Base-by-base conservation (phyloP, 2,329 filamentous ascomycete species). In the Biscogniauxia mediterranea region DNA sequence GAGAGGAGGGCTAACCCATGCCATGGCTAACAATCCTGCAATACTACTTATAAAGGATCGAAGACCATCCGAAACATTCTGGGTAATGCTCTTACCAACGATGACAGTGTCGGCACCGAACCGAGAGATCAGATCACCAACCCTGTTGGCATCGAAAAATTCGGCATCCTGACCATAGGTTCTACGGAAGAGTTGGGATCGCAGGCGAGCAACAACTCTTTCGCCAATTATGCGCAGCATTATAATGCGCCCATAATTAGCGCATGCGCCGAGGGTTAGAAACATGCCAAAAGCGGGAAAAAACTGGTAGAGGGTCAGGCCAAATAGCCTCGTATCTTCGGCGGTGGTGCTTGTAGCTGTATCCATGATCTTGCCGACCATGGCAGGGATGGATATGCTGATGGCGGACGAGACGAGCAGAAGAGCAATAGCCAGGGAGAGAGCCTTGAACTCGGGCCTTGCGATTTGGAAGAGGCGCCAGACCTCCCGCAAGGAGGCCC, bases 91-190 rank as follows among this genome's bases (percentile, higher is more conserved):
- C 78, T 99, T 99, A 73, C 94, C 95, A 58, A 99, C 95, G 71
- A 99, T 96, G 72, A 98, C 92, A 0, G 95, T 97, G 75, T 99
- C 96, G 1, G 93, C 96, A 71, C 94, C 93, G 53, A 99, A 86
- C 46, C 96, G 89, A 46, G 94, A 98, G 71, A 99, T 97, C 69
- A 99, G 80, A 74, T 99, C 95, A 74, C 95, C 95, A 25, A 97
- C 93, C 25, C 95, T 86, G 78, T 99, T 99, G 49, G 95, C 95
- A 74, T 99, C 95, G 73, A 99, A 99, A 79, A 99, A 99, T 72
- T 98, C 95, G 61, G 95, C 95, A 75, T 99, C 95, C 75, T 99
- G 95, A n/a, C 95, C 85, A 69, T 96, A 96, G 0, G 95, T 99
- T 66, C 90, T 87, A 66, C 92, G 87, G 79, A 96, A 99, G 3